Evolutionary conservation across 176 grass and related monocot genomes (phyloP).

Genomic region (Oryza rufipogon): DNA sequence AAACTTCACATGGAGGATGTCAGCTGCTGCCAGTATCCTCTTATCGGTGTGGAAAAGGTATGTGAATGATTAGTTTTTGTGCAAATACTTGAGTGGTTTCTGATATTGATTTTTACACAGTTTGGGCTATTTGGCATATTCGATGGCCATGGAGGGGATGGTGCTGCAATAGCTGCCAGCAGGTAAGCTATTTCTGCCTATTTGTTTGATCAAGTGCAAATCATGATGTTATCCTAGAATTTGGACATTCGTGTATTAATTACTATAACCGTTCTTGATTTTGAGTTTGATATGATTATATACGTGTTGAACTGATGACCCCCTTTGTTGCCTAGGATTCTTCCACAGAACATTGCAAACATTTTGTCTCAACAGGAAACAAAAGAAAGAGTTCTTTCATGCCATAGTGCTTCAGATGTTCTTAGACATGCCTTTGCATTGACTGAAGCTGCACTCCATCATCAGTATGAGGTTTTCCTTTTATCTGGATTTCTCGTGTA

Average conservation of each 20-base stretch:
- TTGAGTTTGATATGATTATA: constrained; percentile 1
- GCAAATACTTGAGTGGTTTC: constrained; percentile 17
- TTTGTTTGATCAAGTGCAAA: constrained; percentile 24
- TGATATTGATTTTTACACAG: constrained; percentile 41
- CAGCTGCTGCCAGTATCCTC: constrained; percentile 61
- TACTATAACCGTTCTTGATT: constrained; percentile 8
- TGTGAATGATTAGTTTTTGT: not conserved
- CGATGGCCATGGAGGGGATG: constrained; percentile 79
- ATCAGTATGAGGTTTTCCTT: constrained; percentile 78
- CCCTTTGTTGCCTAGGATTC: constrained; percentile 51
- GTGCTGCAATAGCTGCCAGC: constrained; percentile 62
- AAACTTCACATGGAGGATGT: constrained; percentile 73
- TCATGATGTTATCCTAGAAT: constrained; percentile 16
- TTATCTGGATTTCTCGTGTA: constrained; percentile 42
- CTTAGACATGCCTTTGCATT: constrained; percentile 66
- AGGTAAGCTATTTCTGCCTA: constrained; percentile 49
- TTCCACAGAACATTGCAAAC: constrained; percentile 62
- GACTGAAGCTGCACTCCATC: constrained; percentile 70
- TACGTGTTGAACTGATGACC: constrained; percentile 25
- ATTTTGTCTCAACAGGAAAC: constrained; percentile 58
- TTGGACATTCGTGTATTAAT: constrained; percentile 3
- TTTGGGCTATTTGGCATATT: constrained; percentile 73
- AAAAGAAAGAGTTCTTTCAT: constrained; percentile 52
- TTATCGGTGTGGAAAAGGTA: constrained; percentile 62
- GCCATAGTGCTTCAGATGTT: constrained; percentile 66